phyloP scores from a whole-genome alignment of 2,329 filamentous ascomycete species.

The Stachybotrys echinatus region DNA sequence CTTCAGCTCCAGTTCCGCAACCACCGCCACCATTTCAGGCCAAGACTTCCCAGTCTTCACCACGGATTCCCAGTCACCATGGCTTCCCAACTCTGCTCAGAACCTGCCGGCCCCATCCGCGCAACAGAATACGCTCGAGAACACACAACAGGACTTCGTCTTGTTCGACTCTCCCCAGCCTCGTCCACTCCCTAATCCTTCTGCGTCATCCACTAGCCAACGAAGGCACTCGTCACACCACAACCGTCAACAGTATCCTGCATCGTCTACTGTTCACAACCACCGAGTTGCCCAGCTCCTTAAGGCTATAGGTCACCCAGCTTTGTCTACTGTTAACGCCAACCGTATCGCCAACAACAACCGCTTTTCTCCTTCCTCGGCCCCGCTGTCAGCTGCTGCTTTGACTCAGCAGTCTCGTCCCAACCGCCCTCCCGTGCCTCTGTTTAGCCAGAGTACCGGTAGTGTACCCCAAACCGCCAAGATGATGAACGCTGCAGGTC shows the following conservation, averaged over 20 bases:
- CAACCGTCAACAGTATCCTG: conserved; percentile 34
- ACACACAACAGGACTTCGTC: conserved; percentile 68
- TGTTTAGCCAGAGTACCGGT: conserved; percentile 59
- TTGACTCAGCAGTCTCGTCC: conserved; percentile 49
- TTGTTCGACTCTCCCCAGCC: conserved; percentile 59
- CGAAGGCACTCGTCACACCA: conserved; percentile 40
- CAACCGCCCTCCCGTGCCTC: conserved; percentile 63
- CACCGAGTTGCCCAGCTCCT: conserved; percentile 55
- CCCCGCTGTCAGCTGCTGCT: conserved; percentile 53
- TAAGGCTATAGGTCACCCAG: conserved; percentile 50
- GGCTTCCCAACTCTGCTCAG: conserved; percentile 66
- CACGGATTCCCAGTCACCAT: conserved; percentile 79
- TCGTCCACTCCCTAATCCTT: conserved; percentile 28
- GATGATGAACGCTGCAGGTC: conserved; percentile 40
- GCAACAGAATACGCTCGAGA: conserved; percentile 47
- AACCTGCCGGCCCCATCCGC: conserved; percentile 59
- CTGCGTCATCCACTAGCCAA: conserved; percentile 32
- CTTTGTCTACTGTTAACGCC: conserved; percentile 48
- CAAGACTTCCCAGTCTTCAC: conserved; percentile 72
- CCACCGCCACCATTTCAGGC: conserved; percentile 54
- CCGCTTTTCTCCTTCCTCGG: conserved; percentile 64
- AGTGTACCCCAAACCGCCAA: conserved; percentile 41
- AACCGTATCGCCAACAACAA: conserved; percentile 46
- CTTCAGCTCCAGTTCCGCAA: conserved; percentile 52
- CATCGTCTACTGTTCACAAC: conserved; percentile 40